Base-by-base conservation (phyloP, 2,329 filamentous ascomycete species). In the Lachnellula arida region DNA sequence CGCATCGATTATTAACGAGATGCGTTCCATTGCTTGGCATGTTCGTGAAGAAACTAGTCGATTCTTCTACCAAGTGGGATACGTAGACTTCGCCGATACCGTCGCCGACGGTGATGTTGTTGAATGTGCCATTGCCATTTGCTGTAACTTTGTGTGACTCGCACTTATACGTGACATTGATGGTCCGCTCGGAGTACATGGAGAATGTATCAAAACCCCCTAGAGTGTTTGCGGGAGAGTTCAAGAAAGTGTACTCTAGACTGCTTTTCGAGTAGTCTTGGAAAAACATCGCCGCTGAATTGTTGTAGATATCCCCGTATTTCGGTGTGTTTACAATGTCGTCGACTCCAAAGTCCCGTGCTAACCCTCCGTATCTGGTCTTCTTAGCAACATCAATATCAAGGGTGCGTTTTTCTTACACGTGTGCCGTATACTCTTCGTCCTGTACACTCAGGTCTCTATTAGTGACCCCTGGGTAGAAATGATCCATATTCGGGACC, bases 381-480 rank as follows among this genome's bases (percentile, higher is more conserved):
- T 8, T 5, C 39, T 56, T 34, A 56, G 54, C 17, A 54, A 14
- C 12, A 43, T 22, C 2, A 32, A 32, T 9, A 46, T 22, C 2
- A 5, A 43, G 5, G 5, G 15, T 7, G 35, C 15, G 1, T 1
- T 1, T 4, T 23, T 0, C 65, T 57, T 53, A 72, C 72, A 69
- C 72, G 37, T 77, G 75, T 12, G 76, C 76, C 1, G 72, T 74
- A 47, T 74, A 77, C 49, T 74, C 66, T 22, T 75, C 65, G 23
- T 74, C 72, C n/a, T 61, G 57, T 60, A 67, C 14, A 58, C 51
- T 42, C 7, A 56, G 54, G 5, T 56, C 2, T 49, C 51, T 61
- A 59, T 4, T 61, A 60, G 15, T 73, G 48, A 50, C 44, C 62
- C 70, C 28, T 49, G 63, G 40, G 66, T 71, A 58, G 70, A 70